phyloP scores from a whole-genome alignment of 108 stramenopile species.

The Thalassiosira profunda region DNA sequence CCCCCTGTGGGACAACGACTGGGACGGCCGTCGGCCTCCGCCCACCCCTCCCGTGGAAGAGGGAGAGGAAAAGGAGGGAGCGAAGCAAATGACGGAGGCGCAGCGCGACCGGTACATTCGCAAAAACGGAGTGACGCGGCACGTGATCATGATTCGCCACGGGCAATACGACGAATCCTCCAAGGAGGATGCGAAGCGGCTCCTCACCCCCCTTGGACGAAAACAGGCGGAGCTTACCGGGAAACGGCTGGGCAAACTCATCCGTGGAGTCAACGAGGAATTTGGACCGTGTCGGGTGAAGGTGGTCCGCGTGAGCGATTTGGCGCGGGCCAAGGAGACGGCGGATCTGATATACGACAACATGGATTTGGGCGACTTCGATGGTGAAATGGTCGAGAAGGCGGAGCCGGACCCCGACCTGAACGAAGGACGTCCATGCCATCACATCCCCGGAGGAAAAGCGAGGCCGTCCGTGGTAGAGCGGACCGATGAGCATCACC shows the following conservation, averaged over 20 bases:
- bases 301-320: conserved; percentile 76
- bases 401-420: conserved; percentile 79
- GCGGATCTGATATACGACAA: conserved; percentile 81
- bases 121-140: conserved; percentile 83
- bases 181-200: conserved; percentile 77
- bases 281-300: conserved; percentile 81
- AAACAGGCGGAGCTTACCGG: conserved; percentile 89
- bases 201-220: conserved; percentile 86
- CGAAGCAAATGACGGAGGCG: conserved; percentile 13
- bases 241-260: conserved; percentile 67
- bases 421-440: conserved; percentile 88
- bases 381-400: conserved; percentile 32
- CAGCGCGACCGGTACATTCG: conserved; percentile 51
- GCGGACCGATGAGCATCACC: conserved; percentile 71
- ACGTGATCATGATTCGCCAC: conserved; percentile 89
- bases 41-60: conserved; percentile 5
- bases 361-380: conserved; percentile 35
- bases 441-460: conserved; percentile 78
- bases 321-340: conserved; percentile 90
- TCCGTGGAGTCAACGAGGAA: conserved; percentile 60
- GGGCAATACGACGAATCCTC: conserved; percentile 92
- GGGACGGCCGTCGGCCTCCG: conserved; percentile 69
- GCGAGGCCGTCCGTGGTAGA: conserved; percentile 52
- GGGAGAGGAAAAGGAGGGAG: conserved; percentile 45
- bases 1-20: conserved; percentile 86